Conservation (phyloP, 2,329 filamentous ascomycete species). For the Penicillium sp. region DNA sequence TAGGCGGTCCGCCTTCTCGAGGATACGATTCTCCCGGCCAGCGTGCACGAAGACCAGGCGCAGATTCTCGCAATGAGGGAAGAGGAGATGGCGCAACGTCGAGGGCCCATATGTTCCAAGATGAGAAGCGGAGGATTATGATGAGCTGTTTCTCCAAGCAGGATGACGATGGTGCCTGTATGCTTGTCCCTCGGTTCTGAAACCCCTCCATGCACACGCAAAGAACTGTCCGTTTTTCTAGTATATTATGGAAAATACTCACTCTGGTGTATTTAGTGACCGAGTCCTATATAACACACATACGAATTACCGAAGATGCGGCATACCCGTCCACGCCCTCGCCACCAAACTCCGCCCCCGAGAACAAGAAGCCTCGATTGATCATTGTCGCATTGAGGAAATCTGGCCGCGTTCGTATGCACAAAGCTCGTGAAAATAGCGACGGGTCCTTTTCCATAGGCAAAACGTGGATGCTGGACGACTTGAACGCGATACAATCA, state of each 20-base stretch:
- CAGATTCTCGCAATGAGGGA: slow-evolving; percentile 31
- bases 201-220: background rate
- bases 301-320: slow-evolving; percentile 83
- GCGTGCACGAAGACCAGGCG: slow-evolving; percentile 27
- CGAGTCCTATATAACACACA: slow-evolving; percentile 98
- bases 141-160: slow-evolving; percentile 91
- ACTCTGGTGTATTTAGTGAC: slow-evolving; percentile 50
- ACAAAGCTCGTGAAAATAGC: slow-evolving; percentile 93
- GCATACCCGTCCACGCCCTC: slow-evolving; percentile 78
- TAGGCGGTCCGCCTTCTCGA: slow-evolving; percentile 35
- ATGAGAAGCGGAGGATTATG: slow-evolving; percentile 91
- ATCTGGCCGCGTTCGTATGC: slow-evolving; percentile 87
- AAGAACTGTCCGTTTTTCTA: background rate
- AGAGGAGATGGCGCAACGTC: slow-evolving; percentile 31
- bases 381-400: slow-evolving; percentile 92
- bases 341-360: slow-evolving; percentile 68
- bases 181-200: slow-evolving; percentile 33
- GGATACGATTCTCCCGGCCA: slow-evolving; percentile 27
- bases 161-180: slow-evolving; percentile 81
- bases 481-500: slow-evolving; percentile 77
- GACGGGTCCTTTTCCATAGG: slow-evolving; percentile 96
- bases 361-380: slow-evolving; percentile 80
- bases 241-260: background rate
- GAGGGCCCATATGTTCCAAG: slow-evolving; percentile 82
- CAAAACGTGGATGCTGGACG: slow-evolving; percentile 96